phyloP scores from a whole-genome alignment of 2,329 filamentous ascomycete genomes.

The Xylariaceae sp. region DNA sequence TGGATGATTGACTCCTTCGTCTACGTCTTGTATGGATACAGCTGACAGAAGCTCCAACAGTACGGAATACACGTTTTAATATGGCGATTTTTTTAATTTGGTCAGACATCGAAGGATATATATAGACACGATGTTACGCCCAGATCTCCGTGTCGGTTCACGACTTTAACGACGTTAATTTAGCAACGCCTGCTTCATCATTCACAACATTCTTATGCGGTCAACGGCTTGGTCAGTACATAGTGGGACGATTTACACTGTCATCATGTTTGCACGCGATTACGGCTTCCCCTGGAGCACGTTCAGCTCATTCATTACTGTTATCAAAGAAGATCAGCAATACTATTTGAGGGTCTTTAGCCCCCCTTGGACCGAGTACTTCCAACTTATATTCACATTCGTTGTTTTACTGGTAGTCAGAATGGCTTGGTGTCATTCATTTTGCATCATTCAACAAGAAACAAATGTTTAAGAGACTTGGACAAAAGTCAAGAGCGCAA shows the following conservation, averaged over 20 bases:
- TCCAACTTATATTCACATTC: too few relatives aligned
- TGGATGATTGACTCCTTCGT: background rate
- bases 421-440: too few relatives aligned
- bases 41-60: background rate
- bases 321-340: too few relatives aligned
- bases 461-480: too few relatives aligned
- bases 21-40: background rate
- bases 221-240: background rate
- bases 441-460: too few relatives aligned
- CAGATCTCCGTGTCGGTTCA: background rate
- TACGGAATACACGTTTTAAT: background rate
- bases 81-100: background rate
- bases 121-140: background rate
- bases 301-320: background rate
- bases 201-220: background rate
- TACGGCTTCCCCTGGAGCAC: background rate
- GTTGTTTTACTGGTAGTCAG: too few relatives aligned
- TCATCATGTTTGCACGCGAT: background rate
- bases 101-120: too few relatives aligned
- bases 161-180: background rate
- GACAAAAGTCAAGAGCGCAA: too few relatives aligned
- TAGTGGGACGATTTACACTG: background rate
- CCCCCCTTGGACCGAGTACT: too few relatives aligned
- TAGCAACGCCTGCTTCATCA: background rate
- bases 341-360: background rate